Conservation (phyloP, 73 alveolate species). For the Symbiodinium pilosum region DNA sequence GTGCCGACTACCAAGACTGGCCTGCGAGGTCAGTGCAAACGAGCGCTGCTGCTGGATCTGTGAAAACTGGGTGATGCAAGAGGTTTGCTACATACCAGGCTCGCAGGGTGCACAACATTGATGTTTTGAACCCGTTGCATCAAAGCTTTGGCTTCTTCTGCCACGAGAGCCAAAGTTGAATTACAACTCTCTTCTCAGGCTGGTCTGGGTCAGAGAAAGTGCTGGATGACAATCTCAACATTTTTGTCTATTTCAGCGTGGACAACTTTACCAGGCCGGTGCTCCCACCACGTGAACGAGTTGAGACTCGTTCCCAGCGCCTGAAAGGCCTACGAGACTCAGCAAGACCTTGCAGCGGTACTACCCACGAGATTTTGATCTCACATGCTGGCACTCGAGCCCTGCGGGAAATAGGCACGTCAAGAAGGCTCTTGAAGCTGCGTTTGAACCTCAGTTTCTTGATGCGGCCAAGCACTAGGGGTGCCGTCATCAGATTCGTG, state of each 20-base stretch:
- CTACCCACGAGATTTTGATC: slow-evolving; percentile 47
- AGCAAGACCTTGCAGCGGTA: slow-evolving; percentile 33
- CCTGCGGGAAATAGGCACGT: no score
- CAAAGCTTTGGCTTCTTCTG: neutral
- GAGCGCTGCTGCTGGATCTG: slow-evolving; percentile 86
- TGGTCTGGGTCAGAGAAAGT: slow-evolving; percentile 44
- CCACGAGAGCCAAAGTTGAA: no score
- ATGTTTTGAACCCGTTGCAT: no score
- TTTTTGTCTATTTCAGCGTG: slow-evolving; percentile 64
- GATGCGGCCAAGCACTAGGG: no score
- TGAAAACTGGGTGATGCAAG: slow-evolving; percentile 76
- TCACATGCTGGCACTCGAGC: neutral
- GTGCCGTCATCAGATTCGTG: no score
- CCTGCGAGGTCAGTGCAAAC: slow-evolving; percentile 25
- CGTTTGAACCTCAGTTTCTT: no score
- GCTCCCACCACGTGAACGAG: neutral
- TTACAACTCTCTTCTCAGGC: neutral
- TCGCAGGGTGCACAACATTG: neutral
- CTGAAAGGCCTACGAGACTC: slow-evolving; percentile 42
- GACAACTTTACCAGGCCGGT: slow-evolving; percentile 35
- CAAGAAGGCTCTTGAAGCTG: no score
- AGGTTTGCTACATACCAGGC: slow-evolving; percentile 72
- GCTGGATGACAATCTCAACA: neutral
- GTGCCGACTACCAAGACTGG: no score
- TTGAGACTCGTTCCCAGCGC: neutral